Base-by-base conservation (phyloP, 495 filamentous ascomycete genomes). In the Haplographium delicatum region DNA sequence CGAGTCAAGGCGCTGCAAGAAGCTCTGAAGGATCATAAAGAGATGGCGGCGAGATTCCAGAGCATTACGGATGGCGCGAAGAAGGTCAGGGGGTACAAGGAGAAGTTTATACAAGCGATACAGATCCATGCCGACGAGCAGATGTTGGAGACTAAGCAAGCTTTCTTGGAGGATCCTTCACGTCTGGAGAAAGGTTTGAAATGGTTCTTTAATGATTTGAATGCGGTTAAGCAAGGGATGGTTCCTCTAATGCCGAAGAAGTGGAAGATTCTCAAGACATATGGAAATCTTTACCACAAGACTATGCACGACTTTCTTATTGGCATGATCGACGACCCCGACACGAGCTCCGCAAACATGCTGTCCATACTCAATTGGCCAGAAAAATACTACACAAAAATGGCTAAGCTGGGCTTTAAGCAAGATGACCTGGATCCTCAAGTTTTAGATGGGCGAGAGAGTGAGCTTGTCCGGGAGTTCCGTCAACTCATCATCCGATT, bases 121-220 rank as follows among this genome's bases (percentile, higher is more conserved):
- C 75, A 86, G 56, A 70, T 84, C 38, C 79, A 79, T 51, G 86
- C 83, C 3, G 75, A 85, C 55, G 76, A 72, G 22, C 83, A 93
- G 56, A 88, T 97, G 39, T 79, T 81, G n/a, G 75, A 78, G 44
- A 79, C 78, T 35, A 82, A 84, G 52, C 76, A 86, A 37, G 73
- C 81, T 25, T 97, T 99, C 63, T 62, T 89, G 28, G 83, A 77
- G 10, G 88, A 96, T 58, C 86, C 94, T 0, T 79, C 86, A n/a
- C 78, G 70, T 56, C 70, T 99, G 34, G 86, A 91, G 38, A 93
- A 96, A 70, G 80, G 74, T 56, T 72, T 96, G 66, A 80, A 80
- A 50, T 99, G 94, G 93, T 97, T 82, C 68, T 99, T 97, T 75
- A 95, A 96, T 66, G 91, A 99, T 61, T 79, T 99, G 1, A 91